Evolutionary conservation across 1,284 basidiomycete genomes (phyloP), one percentile per base, ranked within the genome.

Genomic region (Fistulina hepatica): DNA sequence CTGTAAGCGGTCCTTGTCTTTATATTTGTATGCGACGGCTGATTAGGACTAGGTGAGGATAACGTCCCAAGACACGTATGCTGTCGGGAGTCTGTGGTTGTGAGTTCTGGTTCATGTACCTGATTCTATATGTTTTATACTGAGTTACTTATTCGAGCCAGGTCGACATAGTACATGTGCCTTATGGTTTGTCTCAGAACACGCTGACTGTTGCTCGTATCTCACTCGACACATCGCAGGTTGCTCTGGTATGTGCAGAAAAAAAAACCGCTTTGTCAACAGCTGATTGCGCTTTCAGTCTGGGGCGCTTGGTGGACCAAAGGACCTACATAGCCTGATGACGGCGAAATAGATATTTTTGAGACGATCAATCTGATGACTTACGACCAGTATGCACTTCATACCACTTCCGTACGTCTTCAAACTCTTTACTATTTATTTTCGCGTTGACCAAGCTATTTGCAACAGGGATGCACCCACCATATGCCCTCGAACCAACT

Each of bases 91-190:
- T 23, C 55, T 81, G 13, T 72, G 71, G 65, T 61, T 81, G 7
- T 67, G 72, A 20, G 76, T 81, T 53, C 66, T 81, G 56, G 54
- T 72, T 22, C 81, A 85, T 56, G 63, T 78, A 21, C 82, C 83
- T 1, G 81, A 65, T 42, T 78, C 80, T 2, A 72, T 75, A 45
- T 46, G 65, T 58, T 41, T n/a, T n/a, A n/a, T n/a, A n/a, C n/a
- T n/a, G n/a, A n/a, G n/a, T n/a, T n/a, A n/a, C n/a, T n/a, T n/a
- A n/a, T n/a, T n/a, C n/a, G n/a, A n/a, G n/a, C n/a, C n/a, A n/a
- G n/a, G 61, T 77, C 26, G 79, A 82, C 50, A 59, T 69, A 2
- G 50, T 67, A 5, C 76, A 81, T 53, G 51, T 80, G 36, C 78
- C 78, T 0, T 76, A 60, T 38, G 70, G 71, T 3, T n/a, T n/a